Percentiles rank a stretch among this genome's conserved stretches.
Conservation (phyloP, 495 filamentous ascomycete genomes). For the Stereocaulon alpinum region DNA sequence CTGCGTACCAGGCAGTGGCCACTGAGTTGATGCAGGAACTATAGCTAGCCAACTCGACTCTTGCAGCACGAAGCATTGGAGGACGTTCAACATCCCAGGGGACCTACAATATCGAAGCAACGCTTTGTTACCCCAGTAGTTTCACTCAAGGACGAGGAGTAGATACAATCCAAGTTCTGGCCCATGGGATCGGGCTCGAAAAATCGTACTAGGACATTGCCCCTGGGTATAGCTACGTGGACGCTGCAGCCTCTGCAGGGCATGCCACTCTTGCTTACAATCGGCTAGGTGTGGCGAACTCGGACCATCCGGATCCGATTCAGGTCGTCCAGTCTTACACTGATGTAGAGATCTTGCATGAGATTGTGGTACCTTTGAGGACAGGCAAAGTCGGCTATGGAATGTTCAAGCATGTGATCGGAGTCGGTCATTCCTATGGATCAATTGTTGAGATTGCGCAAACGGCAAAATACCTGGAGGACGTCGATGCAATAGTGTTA, state of each 20-base stretch:
- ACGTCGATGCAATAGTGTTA: background rate
- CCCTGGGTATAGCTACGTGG: constrained; percentile 15
- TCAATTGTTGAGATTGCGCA: constrained; percentile 6
- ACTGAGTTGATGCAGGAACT: background rate
- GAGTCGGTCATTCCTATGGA: constrained; percentile 8
- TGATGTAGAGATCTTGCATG: constrained; percentile 16
- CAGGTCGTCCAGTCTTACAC: constrained; percentile 7
- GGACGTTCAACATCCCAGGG: background rate
- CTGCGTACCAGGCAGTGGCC: background rate
- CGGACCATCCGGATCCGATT: constrained; percentile 15
- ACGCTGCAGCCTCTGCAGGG: constrained; percentile 13
- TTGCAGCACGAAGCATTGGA: background rate
- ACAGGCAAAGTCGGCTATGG: background rate
- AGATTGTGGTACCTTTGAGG: background rate
- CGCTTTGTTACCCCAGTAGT: constrained; percentile 3
- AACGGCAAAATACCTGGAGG: background rate
- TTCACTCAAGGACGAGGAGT: background rate
- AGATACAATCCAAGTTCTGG: constrained; percentile 5
- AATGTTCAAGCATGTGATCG: background rate
- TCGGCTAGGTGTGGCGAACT: constrained; percentile 12
- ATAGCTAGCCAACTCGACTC: background rate
- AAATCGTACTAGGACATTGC: constrained; percentile 17
- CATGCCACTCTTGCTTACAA: constrained; percentile 18
- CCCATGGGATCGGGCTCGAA: constrained; percentile 6
- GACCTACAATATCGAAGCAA: constrained; percentile 1